Evolutionary conservation across 768 basidiomycete species (phyloP).

Genomic region (Mycena polygramma): DNA sequence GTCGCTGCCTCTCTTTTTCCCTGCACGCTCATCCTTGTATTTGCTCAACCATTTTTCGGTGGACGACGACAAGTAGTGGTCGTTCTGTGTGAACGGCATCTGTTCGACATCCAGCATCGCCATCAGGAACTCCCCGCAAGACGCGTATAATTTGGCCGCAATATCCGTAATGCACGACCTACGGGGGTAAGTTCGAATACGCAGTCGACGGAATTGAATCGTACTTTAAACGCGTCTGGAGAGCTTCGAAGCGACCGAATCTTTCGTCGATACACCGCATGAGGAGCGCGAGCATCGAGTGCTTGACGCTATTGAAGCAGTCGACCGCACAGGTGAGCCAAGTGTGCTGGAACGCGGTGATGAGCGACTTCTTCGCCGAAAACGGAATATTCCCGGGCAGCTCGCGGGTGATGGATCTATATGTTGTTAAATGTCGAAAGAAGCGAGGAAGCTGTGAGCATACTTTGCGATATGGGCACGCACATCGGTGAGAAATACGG

Average conservation of each 20-base stretch:
- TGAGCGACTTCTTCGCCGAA: constrained; percentile 50
- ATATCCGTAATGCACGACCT: constrained; percentile 37
- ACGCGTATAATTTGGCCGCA: constrained; percentile 21
- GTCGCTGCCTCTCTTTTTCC: constrained; percentile 14
- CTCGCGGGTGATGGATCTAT: constrained; percentile 54
- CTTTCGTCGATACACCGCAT: constrained; percentile 47
- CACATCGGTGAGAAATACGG: constrained; percentile 49
- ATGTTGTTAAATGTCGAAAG: neutral
- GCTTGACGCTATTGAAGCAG: constrained; percentile 45
- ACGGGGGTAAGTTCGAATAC: neutral
- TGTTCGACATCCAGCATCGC: constrained; percentile 50
- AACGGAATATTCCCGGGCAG: constrained; percentile 55
- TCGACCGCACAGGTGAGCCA: constrained; percentile 45
- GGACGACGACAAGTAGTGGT: constrained; percentile 46
- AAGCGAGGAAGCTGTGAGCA: constrained; percentile 12
- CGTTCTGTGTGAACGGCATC: constrained; percentile 54
- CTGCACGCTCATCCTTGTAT: constrained; percentile 49
- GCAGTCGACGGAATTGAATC: constrained; percentile 22
- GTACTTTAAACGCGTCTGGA: constrained; percentile 53
- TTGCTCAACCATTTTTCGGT: constrained; percentile 50
- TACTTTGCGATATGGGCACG: constrained; percentile 49
- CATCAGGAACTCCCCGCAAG: constrained; percentile 41
- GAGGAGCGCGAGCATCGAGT: constrained; percentile 45
- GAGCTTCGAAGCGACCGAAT: constrained; percentile 56
- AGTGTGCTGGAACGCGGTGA: constrained; percentile 45